Percentiles rank a stretch among this genome's conserved stretches.
phyloP scores from a whole-genome alignment of 2,329 filamentous ascomycete genomes.

The Sclerotiophoma versabilis region DNA sequence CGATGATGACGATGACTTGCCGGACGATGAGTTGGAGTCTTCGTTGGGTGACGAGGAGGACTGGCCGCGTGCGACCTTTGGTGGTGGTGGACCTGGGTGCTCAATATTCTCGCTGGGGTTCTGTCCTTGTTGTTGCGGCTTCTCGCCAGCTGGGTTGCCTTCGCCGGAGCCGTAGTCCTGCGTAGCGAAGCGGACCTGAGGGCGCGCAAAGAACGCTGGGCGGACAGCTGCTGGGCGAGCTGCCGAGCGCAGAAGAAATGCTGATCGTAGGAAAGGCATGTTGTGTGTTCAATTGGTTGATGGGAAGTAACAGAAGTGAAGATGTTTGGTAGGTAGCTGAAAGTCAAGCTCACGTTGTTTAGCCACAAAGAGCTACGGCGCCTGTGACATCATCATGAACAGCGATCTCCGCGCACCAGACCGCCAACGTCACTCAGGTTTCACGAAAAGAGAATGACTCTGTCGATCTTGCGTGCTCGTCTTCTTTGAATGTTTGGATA shows the following conservation, averaged over 20 bases:
- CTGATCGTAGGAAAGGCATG: constrained; percentile 44
- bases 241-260: constrained; percentile 39
- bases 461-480: background rate
- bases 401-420: constrained; percentile 1
- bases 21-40: constrained; percentile 21
- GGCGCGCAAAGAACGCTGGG: constrained; percentile 34
- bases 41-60: constrained; percentile 40
- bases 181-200: constrained; percentile 46
- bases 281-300: constrained; percentile 5
- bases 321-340: background rate
- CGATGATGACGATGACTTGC: constrained; percentile 18
- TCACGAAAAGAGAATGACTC: background rate
- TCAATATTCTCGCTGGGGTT: constrained; percentile 51
- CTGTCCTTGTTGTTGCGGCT: constrained; percentile 52
- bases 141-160: constrained; percentile 53
- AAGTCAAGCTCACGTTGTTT: background rate
- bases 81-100: constrained; percentile 55
- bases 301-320: background rate
- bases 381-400: constrained; percentile 13
- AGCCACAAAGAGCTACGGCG: background rate
- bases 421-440: constrained; percentile 9
- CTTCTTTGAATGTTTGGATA: background rate
- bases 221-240: constrained; percentile 32
- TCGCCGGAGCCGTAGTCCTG: constrained; percentile 54
- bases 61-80: constrained; percentile 50